Evolutionary conservation across 2,329 filamentous ascomycete genomes (phyloP), one percentile per base, ranked within the genome.

Genomic region (Penicillium fuscoglaucum): DNA sequence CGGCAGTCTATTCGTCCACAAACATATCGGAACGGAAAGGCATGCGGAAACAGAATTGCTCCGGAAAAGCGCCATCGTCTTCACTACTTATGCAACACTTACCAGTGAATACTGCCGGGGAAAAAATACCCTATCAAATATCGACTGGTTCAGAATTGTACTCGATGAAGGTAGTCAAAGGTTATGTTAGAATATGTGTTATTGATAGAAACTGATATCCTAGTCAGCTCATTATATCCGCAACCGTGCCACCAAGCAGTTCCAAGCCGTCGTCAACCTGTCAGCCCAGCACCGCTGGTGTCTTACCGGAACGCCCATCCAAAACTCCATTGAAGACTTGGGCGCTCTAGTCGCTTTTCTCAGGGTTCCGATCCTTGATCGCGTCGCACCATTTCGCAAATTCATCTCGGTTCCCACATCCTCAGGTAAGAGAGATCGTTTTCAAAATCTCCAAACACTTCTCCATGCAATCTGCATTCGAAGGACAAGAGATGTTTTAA

Each of bases 301-400:
- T 60, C 71, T 84, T 0, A 81, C 80, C 0, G 82, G 81, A 0
- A 84, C 82, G 0, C 83, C 82, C 0, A 80, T 85, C 26, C 83
- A 85, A 57, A 85, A 85, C 61, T 72, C 70, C 2, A 71, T 85
- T 0, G 78, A 80, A 7, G 83, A 85, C 49, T 74, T 85, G 4
- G 82, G 79, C 0, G 75, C 82, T 0, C 70, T 85, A 0, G 75
- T 84, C 43, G 72, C 76, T 1, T 84, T 85, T 60, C 65, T 84
- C 24, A 68, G 73, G 44, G 73, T 78, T 1, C 33, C 68, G 70
- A 21, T 78, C 76, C 1, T 80, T 83, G 33, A 35, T 35, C 33
- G 33, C 6, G 15, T 35, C 15, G 33, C 33, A 8, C 5, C 33
- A 35, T 35, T 35, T 35, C 33, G 33, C 33, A 35, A 35, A 13